Base-by-base conservation (phyloP, 2,329 filamentous ascomycete species). In the Aureobasidium uvarum region DNA sequence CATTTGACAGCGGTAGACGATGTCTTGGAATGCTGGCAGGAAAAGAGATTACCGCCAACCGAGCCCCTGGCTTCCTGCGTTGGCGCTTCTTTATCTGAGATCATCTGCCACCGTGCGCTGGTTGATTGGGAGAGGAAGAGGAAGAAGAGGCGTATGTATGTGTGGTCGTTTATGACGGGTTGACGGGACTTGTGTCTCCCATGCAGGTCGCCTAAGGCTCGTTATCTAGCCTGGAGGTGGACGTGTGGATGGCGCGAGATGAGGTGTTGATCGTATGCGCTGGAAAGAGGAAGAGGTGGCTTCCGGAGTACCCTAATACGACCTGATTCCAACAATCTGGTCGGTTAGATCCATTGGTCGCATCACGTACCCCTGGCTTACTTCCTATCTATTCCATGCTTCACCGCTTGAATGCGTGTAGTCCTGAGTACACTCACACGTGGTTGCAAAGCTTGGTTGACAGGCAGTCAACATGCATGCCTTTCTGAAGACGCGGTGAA, bases 391-490 rank as follows among this genome's bases (percentile, higher is more conserved):
- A 13, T 23, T 23, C 39, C 23, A 25, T 20, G 25, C 6, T 28
- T 60, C 56, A 60, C 56, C 56, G 56, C 56, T 45, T 28, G 10
- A 11, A 31, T 28, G 14, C 38, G 43, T 33, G 54, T 43, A n/a
- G 41, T 46, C 18, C 14, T 56, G 52, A 43, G 14, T 14, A 16
- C 39, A 33, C 13, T 5, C 38, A 48, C 56, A 60, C 56, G 56
- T 60, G 56, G 41, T 60, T 48, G 56, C 56, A 48, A 60, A 48
- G 56, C 56, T 60, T 60, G 56, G n/a, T 46, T 48, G 41, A 46
- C 56, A 36, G 39, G 38, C 54, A 23, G 11, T 46, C 55, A 25
- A 28, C 56, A 36, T 60, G 56, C 56, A 60, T 60, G n/a, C 41
- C 41, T 46, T 46, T 41, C 28, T 23, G n/a, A 5, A 28, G 39